A percentile compares a stretch with the other conserved stretches of the same genome.
phyloP scores from a whole-genome alignment of 345 rosid genomes.

The Populus tremula region DNA sequence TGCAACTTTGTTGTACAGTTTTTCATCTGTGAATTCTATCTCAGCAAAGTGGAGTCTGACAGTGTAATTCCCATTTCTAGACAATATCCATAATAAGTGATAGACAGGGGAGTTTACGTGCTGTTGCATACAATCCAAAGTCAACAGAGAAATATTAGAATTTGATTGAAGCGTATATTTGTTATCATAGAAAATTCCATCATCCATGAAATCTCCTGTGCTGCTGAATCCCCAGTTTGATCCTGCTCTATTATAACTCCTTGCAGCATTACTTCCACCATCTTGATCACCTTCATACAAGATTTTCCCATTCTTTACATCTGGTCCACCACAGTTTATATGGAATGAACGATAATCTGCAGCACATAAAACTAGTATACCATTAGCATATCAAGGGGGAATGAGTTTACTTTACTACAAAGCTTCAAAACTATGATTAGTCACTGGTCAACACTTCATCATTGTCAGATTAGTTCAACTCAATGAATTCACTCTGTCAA shows the following conservation, averaged over 20 bases:
- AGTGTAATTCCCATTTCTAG: no score
- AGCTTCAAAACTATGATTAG: no score
- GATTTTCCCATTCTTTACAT: not conserved
- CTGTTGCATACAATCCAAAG: not conserved
- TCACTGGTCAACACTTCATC: no score
- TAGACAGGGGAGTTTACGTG: not conserved
- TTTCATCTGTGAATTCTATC: not conserved
- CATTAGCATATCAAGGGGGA: not conserved
- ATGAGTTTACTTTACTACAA: no score
- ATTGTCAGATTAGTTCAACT: no score
- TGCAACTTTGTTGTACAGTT: not conserved
- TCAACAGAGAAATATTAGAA: no score
- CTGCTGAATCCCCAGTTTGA: conserved; percentile 12
- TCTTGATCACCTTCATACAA: not conserved
- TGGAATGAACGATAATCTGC: not conserved
- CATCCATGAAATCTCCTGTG: conserved; percentile 9
- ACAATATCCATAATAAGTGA: not conserved
- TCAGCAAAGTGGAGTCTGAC: conserved; percentile 11
- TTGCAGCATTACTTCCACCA: not conserved
- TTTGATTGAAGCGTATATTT: no score
- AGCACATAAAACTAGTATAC: not conserved
- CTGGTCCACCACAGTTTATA: not conserved
- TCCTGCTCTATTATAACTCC: no score
- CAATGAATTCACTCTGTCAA: no score
- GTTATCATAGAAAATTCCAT: accelerated